These are phyloP conservation scores for Telfairia occidentalis DNA, from an alignment of 331 rosid species.

Conservation along the genomic window DNA sequence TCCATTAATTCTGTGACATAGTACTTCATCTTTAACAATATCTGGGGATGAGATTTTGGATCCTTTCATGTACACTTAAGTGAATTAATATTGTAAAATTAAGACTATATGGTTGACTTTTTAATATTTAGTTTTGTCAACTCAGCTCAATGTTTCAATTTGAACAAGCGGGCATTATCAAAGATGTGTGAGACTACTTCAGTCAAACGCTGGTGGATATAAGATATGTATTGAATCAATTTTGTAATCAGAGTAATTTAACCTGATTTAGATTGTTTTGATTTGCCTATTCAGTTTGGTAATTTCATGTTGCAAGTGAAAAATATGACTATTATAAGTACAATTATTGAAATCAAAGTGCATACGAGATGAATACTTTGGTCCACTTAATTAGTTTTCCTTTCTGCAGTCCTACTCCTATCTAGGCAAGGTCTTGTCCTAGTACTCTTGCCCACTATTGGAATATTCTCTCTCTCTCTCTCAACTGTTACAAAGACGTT, in stretches of 20 bases:
- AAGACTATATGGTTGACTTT: not conserved
- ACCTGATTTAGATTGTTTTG: not conserved
- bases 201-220: not conserved
- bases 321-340: not conserved
- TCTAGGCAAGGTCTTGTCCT: not conserved
- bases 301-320: not conserved
- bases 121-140: not conserved
- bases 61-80: not conserved
- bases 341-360: not conserved
- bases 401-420: slow-evolving; percentile 1
- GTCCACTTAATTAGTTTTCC: not conserved
- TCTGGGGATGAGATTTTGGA: slow-evolving; percentile 7
- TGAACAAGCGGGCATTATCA: not conserved
- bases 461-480: not conserved
- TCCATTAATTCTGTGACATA: not conserved
- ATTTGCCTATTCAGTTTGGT: not conserved
- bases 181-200: not conserved
- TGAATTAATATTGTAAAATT: not conserved
- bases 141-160: not conserved
- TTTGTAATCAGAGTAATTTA: not conserved
- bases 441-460: not conserved
- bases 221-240: not conserved
- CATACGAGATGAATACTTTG: not conserved
- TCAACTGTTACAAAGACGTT: not conserved
- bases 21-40: not conserved